A percentile compares a stretch with the other conserved stretches of the same genome.
Evolutionary conservation across 257 asterid genomes (phyloP).

Genomic region (Parsonsia alboflavescens): DNA sequence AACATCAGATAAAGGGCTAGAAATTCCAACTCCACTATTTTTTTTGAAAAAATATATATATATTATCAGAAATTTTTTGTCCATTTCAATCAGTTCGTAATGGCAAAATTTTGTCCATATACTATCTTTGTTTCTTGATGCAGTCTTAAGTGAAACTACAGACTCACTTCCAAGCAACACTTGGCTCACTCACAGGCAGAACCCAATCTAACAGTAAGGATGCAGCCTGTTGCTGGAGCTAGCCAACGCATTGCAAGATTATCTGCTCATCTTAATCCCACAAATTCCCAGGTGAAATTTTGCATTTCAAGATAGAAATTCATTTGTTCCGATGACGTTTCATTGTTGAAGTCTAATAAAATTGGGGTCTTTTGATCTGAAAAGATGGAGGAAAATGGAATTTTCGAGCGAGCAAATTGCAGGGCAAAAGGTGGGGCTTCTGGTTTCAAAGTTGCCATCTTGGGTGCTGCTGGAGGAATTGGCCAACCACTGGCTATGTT

Average conservation of each 20-base stretch:
- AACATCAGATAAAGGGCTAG: constrained; percentile 35
- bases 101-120: constrained; percentile 14
- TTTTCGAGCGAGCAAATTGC: constrained; percentile 55
- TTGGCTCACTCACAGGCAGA: background rate
- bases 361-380: background rate
- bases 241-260: constrained; percentile 69
- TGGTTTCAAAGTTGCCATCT: constrained; percentile 85
- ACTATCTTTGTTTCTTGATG: constrained; percentile 4
- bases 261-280: constrained; percentile 82
- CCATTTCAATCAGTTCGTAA: background rate
- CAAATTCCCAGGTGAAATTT: constrained; percentile 50
- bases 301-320: background rate
- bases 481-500: constrained; percentile 91
- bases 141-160: constrained; percentile 2
- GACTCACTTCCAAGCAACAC: background rate
- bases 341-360: background rate
- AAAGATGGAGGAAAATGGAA: constrained; percentile 53
- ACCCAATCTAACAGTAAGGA: constrained; percentile 11
- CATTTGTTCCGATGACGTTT: background rate
- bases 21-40: constrained; percentile 31
- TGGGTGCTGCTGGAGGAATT: constrained; percentile 97
- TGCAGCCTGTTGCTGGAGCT: constrained; percentile 40
- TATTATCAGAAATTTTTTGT: background rate
- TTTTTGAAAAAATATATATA: too few relatives aligned
- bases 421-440: constrained; percentile 96